A percentile compares a stretch with the other conserved stretches of the same genome.
These are phyloP conservation scores for Plasmodium billcollinsi DNA, from an alignment of 169 alveolate species.

Conservation along the genomic window DNA sequence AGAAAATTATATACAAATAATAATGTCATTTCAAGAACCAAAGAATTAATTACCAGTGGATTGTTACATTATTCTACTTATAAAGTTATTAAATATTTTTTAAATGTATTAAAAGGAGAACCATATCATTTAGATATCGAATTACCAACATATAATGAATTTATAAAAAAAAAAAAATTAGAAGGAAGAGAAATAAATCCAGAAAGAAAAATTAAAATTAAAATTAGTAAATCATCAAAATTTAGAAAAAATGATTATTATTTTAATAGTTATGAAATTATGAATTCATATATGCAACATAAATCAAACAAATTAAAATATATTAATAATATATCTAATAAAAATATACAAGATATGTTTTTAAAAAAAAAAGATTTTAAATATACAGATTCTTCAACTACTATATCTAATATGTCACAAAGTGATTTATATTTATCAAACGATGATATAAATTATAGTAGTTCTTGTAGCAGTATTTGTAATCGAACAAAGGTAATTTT, in stretches of 20 bases:
- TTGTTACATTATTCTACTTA: slow-evolving; percentile 61
- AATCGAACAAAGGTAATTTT: slow-evolving; percentile 5
- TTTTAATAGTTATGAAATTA: slow-evolving; percentile 10
- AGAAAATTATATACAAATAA: slow-evolving; percentile 17
- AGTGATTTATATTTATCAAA: slow-evolving; percentile 49
- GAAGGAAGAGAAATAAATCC: background rate
- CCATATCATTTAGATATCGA: slow-evolving; percentile 53
- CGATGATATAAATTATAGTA: slow-evolving; percentile 21
- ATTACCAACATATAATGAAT: slow-evolving; percentile 35
- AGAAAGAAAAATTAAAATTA: slow-evolving; percentile 12
- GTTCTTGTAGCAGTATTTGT: slow-evolving; percentile 18
- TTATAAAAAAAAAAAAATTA: slow-evolving; percentile 24
- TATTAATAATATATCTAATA: background rate
- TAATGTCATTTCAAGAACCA: slow-evolving; percentile 1
- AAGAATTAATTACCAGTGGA: slow-evolving; percentile 22
- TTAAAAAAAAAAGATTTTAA: background rate
- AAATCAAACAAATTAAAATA: background rate
- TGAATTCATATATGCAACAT: background rate
- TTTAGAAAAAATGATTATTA: background rate
- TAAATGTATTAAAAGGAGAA: slow-evolving; percentile 46
- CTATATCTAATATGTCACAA: slow-evolving; percentile 34
- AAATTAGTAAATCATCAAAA: too few relatives aligned
- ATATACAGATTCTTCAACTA: slow-evolving; percentile 36
- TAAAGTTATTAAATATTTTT: slow-evolving; percentile 68
- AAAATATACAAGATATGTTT: background rate